Evolutionary conservation across 108 stramenopile species (phyloP), one percentile per base, ranked within the genome.

Genomic region (Cyclotella cryptica): DNA sequence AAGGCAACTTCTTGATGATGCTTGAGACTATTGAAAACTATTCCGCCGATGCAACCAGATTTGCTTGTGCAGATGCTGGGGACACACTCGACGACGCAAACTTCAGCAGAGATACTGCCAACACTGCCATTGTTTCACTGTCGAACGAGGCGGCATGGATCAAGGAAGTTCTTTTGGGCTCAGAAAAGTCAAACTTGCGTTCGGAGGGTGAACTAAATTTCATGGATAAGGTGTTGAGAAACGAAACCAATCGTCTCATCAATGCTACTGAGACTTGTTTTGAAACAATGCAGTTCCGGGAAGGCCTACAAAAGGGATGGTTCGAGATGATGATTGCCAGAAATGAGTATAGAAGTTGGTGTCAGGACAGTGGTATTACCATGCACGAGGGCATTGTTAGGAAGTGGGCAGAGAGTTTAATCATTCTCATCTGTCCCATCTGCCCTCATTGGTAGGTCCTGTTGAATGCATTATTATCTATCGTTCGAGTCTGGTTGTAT

Each of bases 81-180:
- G 98, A 99, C 80, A 86, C 92, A n/a, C 68, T 98, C 42, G 98
- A 98, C 65, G 98, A 99, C 77, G 98, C 98, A n/a, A 99, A 99
- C 91, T 99, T 99, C 62, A 94, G 87, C 63, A 85, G 93, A 28
- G 96, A 92, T 53, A 89, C 88, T 60, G 98, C 98, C 18, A 97
- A 99, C 75, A 54, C 83, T 49, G 94, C 97, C 18, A 92, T 99
- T 69, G 84, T 96, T 12, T 84, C 90, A 10, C 91, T 99, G 24
- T 82, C 73, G 18, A 96, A 86, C 63, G 98, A 99, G 83, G 91
- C 95, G 62, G 82, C 84, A 10, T 96, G 91, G 93, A 92, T 94
- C 28, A 81, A 75, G 24, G 92, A 96, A 75, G 84, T 88, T n/a
- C 39, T 95, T 27, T 65, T 81, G 8, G 72, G 84, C 22, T 26